A percentile compares a stretch with the other conserved stretches of the same genome.
phyloP scores from a whole-genome alignment of 345 rosid species.

The Hibiscus mutabilis region DNA sequence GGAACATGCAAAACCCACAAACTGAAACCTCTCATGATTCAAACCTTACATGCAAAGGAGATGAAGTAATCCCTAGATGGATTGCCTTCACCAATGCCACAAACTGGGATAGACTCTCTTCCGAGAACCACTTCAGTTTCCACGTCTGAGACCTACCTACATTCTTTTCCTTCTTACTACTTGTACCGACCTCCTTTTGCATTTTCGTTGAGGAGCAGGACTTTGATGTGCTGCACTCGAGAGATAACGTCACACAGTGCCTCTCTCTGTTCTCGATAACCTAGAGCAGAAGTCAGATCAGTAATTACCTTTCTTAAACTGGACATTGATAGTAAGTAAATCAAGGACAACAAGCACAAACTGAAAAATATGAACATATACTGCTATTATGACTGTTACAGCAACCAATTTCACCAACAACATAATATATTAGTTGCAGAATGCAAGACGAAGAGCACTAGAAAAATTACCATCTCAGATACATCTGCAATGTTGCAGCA shows the following conservation, averaged over 20 bases:
- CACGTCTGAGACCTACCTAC: conserved; percentile 29
- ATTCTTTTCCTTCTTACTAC: conserved; percentile 2
- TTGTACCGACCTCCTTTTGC: conserved; percentile 9
- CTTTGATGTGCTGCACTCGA: conserved; percentile 31
- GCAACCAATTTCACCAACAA: not conserved
- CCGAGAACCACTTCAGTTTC: conserved; percentile 68
- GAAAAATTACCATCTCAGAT: conserved; percentile 49
- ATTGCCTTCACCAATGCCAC: conserved; percentile 65
- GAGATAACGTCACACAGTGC: conserved; percentile 32
- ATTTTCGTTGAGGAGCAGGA: conserved; percentile 18
- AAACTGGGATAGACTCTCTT: conserved; percentile 44
- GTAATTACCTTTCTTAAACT: not conserved
- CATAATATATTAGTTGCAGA: not conserved
- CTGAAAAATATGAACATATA: not conserved
- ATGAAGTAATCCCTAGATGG: conserved; percentile 31
- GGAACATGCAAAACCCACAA: conserved; percentile 8
- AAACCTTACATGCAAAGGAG: conserved; percentile 36
- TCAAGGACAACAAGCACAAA: not conserved
- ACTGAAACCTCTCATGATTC: conserved; percentile 14
- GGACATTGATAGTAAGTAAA: not conserved
- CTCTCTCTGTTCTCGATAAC: conserved; percentile 39
- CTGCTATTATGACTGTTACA: not conserved
- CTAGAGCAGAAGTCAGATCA: conserved; percentile 27
- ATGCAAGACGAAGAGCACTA: not conserved
- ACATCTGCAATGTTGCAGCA: conserved; percentile 54